A percentile compares a stretch with the other conserved stretches of the same genome.
Evolutionary conservation across 1,284 basidiomycete genomes (phyloP).

Genomic region (Cystobasidium pallidum): DNA sequence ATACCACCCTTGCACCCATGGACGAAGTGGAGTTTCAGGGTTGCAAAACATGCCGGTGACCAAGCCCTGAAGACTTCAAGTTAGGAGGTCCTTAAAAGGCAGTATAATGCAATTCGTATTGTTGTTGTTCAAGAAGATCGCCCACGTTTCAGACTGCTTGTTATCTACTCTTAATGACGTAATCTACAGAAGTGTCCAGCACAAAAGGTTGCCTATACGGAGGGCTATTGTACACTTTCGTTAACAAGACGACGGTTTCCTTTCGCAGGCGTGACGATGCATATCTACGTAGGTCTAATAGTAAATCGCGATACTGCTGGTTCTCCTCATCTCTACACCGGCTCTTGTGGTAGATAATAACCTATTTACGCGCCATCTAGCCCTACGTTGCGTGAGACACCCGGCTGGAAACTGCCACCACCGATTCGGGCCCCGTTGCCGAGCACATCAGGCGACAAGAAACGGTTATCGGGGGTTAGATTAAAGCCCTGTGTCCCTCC

Average conservation of each 20-base stretch:
- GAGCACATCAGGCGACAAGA: slow-evolving; percentile 38
- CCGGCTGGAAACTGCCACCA: slow-evolving; percentile 25
- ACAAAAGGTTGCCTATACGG: slow-evolving; percentile 12
- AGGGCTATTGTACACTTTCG: neutral
- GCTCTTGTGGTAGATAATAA: neutral
- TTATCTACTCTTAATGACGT: neutral
- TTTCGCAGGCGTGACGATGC: neutral
- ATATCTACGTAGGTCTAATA: slow-evolving; percentile 4
- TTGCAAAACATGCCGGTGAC: slow-evolving; percentile 44
- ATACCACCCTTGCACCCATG: slow-evolving; percentile 33
- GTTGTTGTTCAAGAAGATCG: slow-evolving; percentile 12
- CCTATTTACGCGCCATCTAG: neutral
- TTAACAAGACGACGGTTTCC: too few species aligned
- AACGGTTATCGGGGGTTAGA: neutral
- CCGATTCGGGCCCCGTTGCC: slow-evolving; percentile 38
- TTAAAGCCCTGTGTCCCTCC: neutral
- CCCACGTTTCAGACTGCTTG: neutral
- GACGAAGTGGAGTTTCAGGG: slow-evolving; percentile 45
- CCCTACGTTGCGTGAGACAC: neutral
- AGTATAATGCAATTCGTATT: neutral
- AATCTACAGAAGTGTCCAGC: slow-evolving; percentile 14
- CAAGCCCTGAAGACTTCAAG: neutral
- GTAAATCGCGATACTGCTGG: neutral
- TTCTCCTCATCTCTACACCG: too few species aligned
- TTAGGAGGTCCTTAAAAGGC: neutral